Conservation (phyloP, 345 rosid species). For the Schrenkiella parvula region DNA sequence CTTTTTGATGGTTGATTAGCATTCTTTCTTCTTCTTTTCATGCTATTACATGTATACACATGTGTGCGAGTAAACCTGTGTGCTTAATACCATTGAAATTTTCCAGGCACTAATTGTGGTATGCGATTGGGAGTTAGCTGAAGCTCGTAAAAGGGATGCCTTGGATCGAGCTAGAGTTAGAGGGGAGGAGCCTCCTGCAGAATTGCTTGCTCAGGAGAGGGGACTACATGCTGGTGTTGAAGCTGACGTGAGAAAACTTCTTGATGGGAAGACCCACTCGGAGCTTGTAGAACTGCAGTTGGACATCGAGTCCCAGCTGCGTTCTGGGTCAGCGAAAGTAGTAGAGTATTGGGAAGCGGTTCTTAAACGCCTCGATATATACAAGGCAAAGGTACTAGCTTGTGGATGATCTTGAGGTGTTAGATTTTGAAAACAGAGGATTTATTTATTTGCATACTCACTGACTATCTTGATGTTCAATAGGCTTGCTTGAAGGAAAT, state of each 20-base stretch:
- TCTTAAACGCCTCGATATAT: constrained; percentile 81
- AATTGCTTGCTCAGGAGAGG: constrained; percentile 87
- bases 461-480: constrained; percentile 19
- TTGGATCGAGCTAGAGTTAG: constrained; percentile 89
- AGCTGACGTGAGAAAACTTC: constrained; percentile 65
- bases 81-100: constrained; percentile 10
- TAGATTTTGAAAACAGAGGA: not conserved
- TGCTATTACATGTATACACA: not conserved
- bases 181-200: constrained; percentile 93
- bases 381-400: constrained; percentile 81
- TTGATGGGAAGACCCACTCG: constrained; percentile 71
- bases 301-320: constrained; percentile 76
- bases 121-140: constrained; percentile 93
- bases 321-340: constrained; percentile 86
- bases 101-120: constrained; percentile 84
- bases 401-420: not conserved
- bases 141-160: constrained; percentile 83
- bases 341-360: constrained; percentile 99
- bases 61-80: not conserved
- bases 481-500: constrained; percentile 95
- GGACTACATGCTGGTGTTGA: constrained; percentile 90
- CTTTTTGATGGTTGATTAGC: not conserved
- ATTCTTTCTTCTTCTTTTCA: not conserved
- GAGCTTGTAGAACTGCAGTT: constrained; percentile 67
- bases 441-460: not conserved